phyloP scores from a whole-genome alignment of 805 yeast genomes.

The Zygoascus flipseniorum region DNA sequence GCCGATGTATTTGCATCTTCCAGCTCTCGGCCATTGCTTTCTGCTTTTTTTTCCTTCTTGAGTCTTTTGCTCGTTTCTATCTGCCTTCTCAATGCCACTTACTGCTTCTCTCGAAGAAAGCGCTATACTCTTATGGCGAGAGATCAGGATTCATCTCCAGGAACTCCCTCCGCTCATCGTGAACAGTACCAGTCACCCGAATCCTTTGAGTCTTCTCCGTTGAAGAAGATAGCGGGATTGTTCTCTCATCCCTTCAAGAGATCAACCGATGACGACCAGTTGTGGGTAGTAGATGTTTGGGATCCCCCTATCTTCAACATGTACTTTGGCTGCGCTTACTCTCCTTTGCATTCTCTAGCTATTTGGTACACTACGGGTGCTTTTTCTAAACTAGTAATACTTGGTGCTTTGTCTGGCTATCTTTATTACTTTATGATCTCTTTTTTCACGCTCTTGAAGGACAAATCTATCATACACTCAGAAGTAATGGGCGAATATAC shows the following conservation, averaged over 20 bases:
- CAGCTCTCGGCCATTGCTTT: neutral
- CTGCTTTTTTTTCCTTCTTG: neutral
- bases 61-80: slow-evolving; percentile 7
- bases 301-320: slow-evolving; percentile 52
- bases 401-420: slow-evolving; percentile 27
- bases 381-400: slow-evolving; percentile 31
- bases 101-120: slow-evolving; percentile 8
- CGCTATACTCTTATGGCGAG: slow-evolving; percentile 19
- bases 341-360: slow-evolving; percentile 48
- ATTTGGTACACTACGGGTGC: slow-evolving; percentile 32
- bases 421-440: slow-evolving; percentile 33
- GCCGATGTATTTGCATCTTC: slow-evolving; percentile 1
- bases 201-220: neutral
- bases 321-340: slow-evolving; percentile 42
- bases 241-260: neutral
- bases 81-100: slow-evolving; percentile 12
- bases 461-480: slow-evolving; percentile 50
- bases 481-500: slow-evolving; percentile 59
- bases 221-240: neutral
- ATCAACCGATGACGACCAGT: neutral
- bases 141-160: slow-evolving; percentile 14
- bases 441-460: slow-evolving; percentile 43
- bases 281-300: slow-evolving; percentile 59
- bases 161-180: slow-evolving; percentile 19
- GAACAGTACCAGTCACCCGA: slow-evolving; percentile 4